Evolutionary conservation across 371 early-diverging fungal genomes (phyloP).

Genomic region (Mortierella sp.): DNA sequence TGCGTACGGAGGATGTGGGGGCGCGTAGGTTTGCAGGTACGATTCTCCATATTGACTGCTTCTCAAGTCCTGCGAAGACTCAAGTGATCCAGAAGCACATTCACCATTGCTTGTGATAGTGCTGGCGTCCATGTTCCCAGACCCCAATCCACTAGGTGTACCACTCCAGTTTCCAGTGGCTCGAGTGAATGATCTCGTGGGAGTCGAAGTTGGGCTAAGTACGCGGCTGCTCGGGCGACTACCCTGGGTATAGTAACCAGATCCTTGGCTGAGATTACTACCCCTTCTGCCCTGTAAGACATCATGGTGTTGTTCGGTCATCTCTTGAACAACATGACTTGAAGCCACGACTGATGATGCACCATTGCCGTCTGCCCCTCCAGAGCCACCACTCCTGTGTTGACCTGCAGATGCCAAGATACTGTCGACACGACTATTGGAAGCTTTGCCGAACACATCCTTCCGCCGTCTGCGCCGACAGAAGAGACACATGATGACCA

Average conservation of each 20-base stretch:
- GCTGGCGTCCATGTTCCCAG: background rate
- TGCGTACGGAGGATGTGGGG: conserved; percentile 5
- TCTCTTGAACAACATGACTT: conserved; percentile 20
- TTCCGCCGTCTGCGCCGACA: conserved; percentile 13
- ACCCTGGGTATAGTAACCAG: background rate
- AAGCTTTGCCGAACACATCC: conserved; percentile 12
- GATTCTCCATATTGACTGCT: conserved; percentile 22
- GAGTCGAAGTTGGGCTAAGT: conserved; percentile 3
- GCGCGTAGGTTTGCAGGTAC: conserved; percentile 1
- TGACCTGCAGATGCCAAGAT: background rate
- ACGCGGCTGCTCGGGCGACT: conserved; percentile 2
- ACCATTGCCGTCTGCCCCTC: background rate
- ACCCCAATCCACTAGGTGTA: background rate
- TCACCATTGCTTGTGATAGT: background rate
- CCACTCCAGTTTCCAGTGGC: conserved; percentile 14
- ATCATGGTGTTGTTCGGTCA: conserved; percentile 32
- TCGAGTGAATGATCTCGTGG: background rate
- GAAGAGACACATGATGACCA: conserved; percentile 39
- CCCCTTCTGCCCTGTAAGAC: conserved; percentile 7
- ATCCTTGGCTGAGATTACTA: conserved; percentile 24
- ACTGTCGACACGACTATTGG: background rate
- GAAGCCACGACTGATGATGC: conserved; percentile 9
- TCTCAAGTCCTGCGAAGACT: conserved; percentile 4
- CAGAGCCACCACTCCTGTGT: background rate
- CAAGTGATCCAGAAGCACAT: conserved; percentile 1